phyloP scores from a whole-genome alignment of 2,329 filamentous ascomycete genomes.

The Pestalotiopsis sp. region DNA sequence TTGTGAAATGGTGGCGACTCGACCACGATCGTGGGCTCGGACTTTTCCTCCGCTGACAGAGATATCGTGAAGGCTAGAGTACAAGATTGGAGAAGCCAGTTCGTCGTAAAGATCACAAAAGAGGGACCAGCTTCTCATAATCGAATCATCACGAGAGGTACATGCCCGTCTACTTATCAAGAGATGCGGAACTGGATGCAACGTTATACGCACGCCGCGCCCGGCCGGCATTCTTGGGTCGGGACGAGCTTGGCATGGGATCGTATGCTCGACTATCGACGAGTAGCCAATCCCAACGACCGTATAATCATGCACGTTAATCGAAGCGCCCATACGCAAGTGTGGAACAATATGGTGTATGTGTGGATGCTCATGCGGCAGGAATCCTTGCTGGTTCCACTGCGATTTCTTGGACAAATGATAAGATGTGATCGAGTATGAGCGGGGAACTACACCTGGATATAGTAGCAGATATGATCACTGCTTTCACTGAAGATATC shows the following conservation, averaged over 20 bases:
- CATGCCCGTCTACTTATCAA: not conserved
- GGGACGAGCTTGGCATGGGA: not conserved
- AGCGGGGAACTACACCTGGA: not conserved
- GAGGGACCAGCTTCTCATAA: not conserved
- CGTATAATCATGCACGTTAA: constrained; percentile 2
- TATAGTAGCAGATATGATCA: not conserved
- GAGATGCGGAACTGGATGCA: not conserved
- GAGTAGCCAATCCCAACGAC: not conserved
- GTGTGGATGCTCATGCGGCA: not conserved
- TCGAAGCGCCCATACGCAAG: constrained; percentile 4
- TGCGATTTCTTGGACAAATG: not conserved
- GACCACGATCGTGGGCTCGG: not conserved
- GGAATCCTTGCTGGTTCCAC: not conserved
- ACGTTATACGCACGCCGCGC: not conserved
- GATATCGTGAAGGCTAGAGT: not conserved
- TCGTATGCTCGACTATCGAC: not conserved
- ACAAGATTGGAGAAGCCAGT: not conserved
- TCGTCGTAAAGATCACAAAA: not conserved
- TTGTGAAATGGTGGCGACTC: not conserved
- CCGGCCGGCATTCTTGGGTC: not conserved
- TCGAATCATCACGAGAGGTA: not conserved
- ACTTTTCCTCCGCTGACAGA: not conserved
- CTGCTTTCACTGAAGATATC: no score
- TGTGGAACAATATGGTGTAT: constrained; percentile 4
- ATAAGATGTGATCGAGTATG: not conserved